These are phyloP conservation scores for Termitomyces sp. DNA, from an alignment of 768 basidiomycete genomes.

Conservation along the genomic window DNA sequence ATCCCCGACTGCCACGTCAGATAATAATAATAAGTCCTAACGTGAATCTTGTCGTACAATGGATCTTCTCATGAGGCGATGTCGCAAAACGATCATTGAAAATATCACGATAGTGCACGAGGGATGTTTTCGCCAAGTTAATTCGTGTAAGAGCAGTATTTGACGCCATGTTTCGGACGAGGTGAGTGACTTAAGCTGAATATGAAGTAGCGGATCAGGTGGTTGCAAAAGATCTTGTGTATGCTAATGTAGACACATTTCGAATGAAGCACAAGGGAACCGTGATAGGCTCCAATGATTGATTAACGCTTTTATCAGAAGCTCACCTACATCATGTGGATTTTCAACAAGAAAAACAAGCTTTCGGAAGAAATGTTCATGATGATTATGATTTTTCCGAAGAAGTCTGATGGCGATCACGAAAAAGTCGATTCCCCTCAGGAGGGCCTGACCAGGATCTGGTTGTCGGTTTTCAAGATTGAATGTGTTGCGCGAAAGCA, in stretches of 20 bases:
- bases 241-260: background rate
- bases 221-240: background rate
- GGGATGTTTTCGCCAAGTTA: background rate
- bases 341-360: background rate
- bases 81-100: background rate
- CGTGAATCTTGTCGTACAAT: background rate
- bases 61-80: background rate
- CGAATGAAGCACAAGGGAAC: background rate
- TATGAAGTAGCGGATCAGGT: background rate
- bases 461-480: background rate
- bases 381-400: background rate
- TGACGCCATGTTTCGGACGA: background rate
- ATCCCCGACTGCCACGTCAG: background rate
- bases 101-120: background rate
- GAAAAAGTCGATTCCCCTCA: background rate
- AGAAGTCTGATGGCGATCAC: background rate
- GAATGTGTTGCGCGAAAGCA: background rate
- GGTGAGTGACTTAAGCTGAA: background rate
- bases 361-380: background rate
- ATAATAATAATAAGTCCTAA: background rate
- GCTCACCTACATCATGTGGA: background rate
- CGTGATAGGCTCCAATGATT: background rate
- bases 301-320: background rate
- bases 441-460: background rate
- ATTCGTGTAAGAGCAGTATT: background rate